phyloP scores from a whole-genome alignment of 2,329 filamentous ascomycete species.

The Ascosphaera apis region DNA sequence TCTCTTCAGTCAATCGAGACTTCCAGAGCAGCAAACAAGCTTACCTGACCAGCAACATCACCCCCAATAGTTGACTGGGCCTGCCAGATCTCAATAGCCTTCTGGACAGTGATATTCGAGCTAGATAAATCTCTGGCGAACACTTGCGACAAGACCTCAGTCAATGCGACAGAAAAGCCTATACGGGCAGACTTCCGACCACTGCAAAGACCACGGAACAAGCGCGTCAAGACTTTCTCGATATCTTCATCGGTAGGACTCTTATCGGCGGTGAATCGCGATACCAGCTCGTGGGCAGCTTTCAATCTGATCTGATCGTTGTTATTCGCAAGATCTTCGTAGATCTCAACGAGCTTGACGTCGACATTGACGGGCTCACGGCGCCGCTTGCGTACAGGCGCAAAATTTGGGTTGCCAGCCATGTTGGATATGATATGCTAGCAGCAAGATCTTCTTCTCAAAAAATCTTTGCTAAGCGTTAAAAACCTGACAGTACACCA shows the following conservation, averaged over 20 bases:
- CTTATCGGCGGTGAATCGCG: conserved; percentile 20
- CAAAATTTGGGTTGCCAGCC: no score
- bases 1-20: conserved; percentile 13
- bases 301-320: conserved; percentile 23
- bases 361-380: conserved; percentile 21
- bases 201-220: conserved; percentile 76
- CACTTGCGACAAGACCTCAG: conserved; percentile 53
- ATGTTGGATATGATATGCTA: no score
- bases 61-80: conserved; percentile 28
- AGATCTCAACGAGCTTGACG: conserved; percentile 24
- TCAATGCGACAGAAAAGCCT: conserved; percentile 73
- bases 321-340: conserved; percentile 25
- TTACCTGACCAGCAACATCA: conserved; percentile 30
- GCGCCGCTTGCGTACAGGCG: conserved; percentile 20
- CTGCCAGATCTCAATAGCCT: conserved; percentile 28
- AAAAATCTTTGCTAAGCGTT: no score
- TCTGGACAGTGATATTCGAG: conserved; percentile 16
- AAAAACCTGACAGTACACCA: no score
- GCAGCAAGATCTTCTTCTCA: no score
- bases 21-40: conserved; percentile 4
- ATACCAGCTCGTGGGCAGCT: conserved; percentile 21
- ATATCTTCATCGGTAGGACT: conserved; percentile 19
- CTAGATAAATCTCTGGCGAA: conserved; percentile 19
- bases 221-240: conserved; percentile 27
- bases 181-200: conserved; percentile 69